Percentiles rank a stretch among this genome's conserved stretches.
Evolutionary conservation across 352 stramenopile genomes (phyloP).

Genomic region (Halophytophthora batemanensis): DNA sequence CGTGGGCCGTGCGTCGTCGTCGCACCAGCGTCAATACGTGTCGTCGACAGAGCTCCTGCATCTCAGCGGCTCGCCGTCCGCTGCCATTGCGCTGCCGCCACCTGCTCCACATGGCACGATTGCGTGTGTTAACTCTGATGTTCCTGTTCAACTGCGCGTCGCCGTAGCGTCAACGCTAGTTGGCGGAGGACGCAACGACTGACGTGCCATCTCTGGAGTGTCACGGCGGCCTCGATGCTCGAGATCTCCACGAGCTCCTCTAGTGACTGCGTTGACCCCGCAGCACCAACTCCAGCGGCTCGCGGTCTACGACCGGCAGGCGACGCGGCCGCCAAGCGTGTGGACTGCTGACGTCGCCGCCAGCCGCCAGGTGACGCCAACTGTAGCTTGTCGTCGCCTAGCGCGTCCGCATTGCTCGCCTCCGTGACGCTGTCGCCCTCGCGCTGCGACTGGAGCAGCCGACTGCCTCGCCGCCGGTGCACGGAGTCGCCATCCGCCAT

Average conservation of each 20-base stretch:
- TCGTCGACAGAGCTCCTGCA: conserved; percentile 27
- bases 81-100: conserved; percentile 31
- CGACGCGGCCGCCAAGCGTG: conserved; percentile 2
- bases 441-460: conserved; percentile 1
- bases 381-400: conserved; percentile 9
- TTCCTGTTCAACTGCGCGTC: too few species aligned
- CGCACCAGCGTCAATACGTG: conserved; percentile 30
- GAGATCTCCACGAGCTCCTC: conserved; percentile 42
- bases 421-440: conserved; percentile 3
- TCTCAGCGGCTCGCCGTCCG: conserved; percentile 27
- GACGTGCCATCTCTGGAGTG: conserved; percentile 36
- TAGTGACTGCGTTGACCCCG: conserved; percentile 13
- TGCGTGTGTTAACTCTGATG: too few species aligned
- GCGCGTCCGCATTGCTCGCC: conserved; percentile 6
- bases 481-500: conserved; percentile 10
- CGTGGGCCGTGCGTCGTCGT: conserved; percentile 26
- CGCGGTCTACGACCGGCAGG: conserved; percentile 11
- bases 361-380: conserved; percentile 10
- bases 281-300: neutral
- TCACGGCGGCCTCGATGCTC: conserved; percentile 30
- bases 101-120: conserved; percentile 10
- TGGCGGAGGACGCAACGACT: neutral
- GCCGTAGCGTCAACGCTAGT: too few species aligned
- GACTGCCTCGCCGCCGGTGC: conserved; percentile 4
- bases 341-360: conserved; percentile 6